Base-by-base conservation (phyloP, 1,284 basidiomycete species). In the Microstroma glucosiphilum region DNA sequence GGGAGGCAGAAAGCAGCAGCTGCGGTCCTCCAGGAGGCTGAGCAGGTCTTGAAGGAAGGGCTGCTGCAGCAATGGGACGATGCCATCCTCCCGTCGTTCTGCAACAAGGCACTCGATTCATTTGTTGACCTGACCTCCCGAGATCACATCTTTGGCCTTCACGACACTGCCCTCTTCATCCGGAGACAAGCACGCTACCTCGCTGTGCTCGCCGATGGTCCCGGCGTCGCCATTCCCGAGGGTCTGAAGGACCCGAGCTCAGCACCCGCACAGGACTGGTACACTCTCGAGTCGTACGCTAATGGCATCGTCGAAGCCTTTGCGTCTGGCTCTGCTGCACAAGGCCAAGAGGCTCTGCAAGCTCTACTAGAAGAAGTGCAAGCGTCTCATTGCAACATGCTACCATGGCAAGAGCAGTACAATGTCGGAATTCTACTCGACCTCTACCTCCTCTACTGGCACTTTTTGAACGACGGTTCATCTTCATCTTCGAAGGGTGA, bases 1-100 rank as follows among this genome's bases (percentile, higher is more conserved):
- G 30, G 30, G 30, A 3, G 30, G 30, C 30, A 37, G 30, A 37
- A 4, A 37, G 30, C 30, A 37, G 30, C 30, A 3, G 30, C 30
- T 4, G 30, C 30, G 30, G 30, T 37, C 43, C 43, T 17, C 43
- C 3, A 48, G 17, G 17, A 48, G 43, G 13, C 17, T 4, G 11
- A 21, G 57, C 30, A 19, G 54, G 67, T 60, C 49, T 19, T 68
- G 26, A 13, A 25, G 43, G 46, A 26, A n/a, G 69, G 62, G 0
- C 6, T 62, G 46, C 46, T 41, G 6, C 69, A 72, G 46, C 71
- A 72, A 61, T 58, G 68, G 13, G 71, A 72, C 43, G 66, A 57
- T 40, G 17, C 59, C 15, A 67, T 72, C 21, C 21, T 72, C 49
- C 69, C 66, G 42, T 66, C 63, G 46, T 65, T 69, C 12, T 6